Evolutionary conservation across 495 filamentous ascomycete species (phyloP).

Genomic region (Paragyromitra xinjiangensis): DNA sequence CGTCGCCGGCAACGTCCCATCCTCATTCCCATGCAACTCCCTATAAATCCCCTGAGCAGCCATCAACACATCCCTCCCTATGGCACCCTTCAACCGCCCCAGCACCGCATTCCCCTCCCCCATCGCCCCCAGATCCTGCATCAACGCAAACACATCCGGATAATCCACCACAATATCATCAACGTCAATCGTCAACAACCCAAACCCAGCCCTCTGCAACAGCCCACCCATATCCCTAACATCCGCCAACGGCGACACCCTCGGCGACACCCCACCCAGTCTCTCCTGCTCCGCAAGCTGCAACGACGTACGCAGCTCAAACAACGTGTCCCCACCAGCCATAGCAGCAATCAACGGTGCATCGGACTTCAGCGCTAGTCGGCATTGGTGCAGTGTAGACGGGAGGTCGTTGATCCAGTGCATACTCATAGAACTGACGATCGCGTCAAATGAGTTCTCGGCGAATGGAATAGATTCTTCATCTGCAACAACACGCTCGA

Average conservation of each 20-base stretch:
- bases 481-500: conserved; percentile 73
- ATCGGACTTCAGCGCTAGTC: conserved; percentile 86
- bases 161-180: conserved; percentile 97
- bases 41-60: conserved; percentile 91
- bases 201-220: conserved; percentile 86
- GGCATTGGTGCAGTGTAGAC: conserved; percentile 78
- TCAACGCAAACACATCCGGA: conserved; percentile 88
- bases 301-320: conserved; percentile 90
- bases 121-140: conserved; percentile 94
- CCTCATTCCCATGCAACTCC: conserved; percentile 76
- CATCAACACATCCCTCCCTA: conserved; percentile 83
- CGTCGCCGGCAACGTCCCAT: conserved; percentile 63
- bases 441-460: conserved; percentile 82
- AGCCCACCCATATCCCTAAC: conserved; percentile 90
- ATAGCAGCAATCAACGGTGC: conserved; percentile 92
- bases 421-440: conserved; percentile 83
- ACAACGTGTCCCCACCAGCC: conserved; percentile 93
- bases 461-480: conserved; percentile 78
- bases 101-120: conserved; percentile 88
- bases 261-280: conserved; percentile 84
- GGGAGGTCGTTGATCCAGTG: conserved; percentile 99
- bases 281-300: conserved; percentile 92
- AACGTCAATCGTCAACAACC: conserved; percentile 94
- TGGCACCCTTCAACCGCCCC: conserved; percentile 76
- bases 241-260: conserved; percentile 89